Base-by-base conservation (phyloP, 345 rosid genomes). In the Melaleuca quinquenervia region DNA sequence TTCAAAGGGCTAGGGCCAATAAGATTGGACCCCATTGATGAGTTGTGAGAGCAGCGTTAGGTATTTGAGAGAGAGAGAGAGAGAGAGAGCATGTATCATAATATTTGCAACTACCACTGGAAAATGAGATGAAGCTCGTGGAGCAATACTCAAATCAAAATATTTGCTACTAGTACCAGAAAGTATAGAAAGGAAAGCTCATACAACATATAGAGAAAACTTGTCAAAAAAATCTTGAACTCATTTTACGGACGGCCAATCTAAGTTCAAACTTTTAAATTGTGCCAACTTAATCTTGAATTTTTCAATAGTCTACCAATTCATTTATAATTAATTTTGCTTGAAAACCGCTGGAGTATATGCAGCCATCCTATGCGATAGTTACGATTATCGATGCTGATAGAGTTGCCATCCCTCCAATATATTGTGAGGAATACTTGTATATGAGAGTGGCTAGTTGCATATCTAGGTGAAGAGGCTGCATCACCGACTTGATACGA, bases 351-450 rank as follows among this genome's bases (percentile, higher is more conserved):
- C 11, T 3, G 8, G 0, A 5, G 3, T 29, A 6, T 3, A 15
- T 8, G 3, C 11, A 2, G 16, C 5, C 22, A 2, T 16, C 76
- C 0, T 7, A 3, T 22, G 2, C 16, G 11, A 3, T 6, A 64
- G 29, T 3, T 2, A 0, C 32, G 4, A 60, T 4, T 1, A 60
- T 2, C 7, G 0, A 3, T 0, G 9, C 6, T 51, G 18, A 51
- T 64, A 8, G 45, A 8, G 32, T 64, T 8, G 76, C 45, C 16
- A 11, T 45, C 24, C 76, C 16, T 64, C 12, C 32, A 8, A 7
- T 16, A 8, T 64, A 45, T 16, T 7, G 32, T 18, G 76, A 16
- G 45, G 22, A 15, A 32, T 3, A 45, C 76, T 64, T 64, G 45
- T 2, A 16, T 16, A 64, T 15, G 16, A 64, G 22, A 64, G 76